phyloP scores from a whole-genome alignment of 1,284 basidiomycete species.

The Xerocomus cyaneibrunnescens region DNA sequence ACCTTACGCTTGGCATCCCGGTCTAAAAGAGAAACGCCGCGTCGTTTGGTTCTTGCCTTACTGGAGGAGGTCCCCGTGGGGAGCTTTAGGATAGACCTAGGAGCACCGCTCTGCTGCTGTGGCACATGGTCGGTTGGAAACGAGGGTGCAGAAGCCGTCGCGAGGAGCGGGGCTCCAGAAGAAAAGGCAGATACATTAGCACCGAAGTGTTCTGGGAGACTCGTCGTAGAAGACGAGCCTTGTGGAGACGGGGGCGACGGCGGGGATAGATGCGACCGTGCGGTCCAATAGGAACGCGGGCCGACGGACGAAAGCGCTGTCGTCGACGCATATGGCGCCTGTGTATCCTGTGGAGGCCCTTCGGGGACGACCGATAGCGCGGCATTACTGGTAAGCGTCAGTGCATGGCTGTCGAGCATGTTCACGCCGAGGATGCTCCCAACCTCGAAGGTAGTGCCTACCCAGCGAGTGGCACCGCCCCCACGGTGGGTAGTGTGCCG shows the following conservation, averaged over 20 bases:
- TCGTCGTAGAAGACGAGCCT: constrained; percentile 16
- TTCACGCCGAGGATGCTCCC: constrained; percentile 46
- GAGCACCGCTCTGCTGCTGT: constrained; percentile 11
- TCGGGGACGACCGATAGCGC: not conserved
- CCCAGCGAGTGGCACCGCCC: constrained; percentile 48
- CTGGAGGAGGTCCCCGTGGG: constrained; percentile 5
- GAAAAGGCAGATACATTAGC: constrained; percentile 18
- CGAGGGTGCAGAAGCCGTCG: constrained; percentile 10
- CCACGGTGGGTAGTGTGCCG: constrained; percentile 33
- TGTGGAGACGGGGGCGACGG: constrained; percentile 11
- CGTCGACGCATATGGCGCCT: constrained; percentile 19
- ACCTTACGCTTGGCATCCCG: constrained; percentile 11
- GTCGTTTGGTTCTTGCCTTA: constrained; percentile 13
- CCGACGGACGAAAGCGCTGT: constrained; percentile 22
- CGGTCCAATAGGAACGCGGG: constrained; percentile 25
- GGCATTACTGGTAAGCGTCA: too few relatives aligned
- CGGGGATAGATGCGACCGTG: constrained; percentile 16
- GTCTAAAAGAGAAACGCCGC: constrained; percentile 19
- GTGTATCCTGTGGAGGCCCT: constrained; percentile 4
- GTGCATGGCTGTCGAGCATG: constrained; percentile 25
- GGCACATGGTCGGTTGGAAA: constrained; percentile 7
- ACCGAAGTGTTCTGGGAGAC: constrained; percentile 17
- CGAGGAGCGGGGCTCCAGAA: constrained; percentile 27
- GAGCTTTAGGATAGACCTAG: constrained; percentile 29
- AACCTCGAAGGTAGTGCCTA: constrained; percentile 73